phyloP scores from a whole-genome alignment of 1,284 basidiomycete species.

The Microbotryum lychnidis-dioicae region DNA sequence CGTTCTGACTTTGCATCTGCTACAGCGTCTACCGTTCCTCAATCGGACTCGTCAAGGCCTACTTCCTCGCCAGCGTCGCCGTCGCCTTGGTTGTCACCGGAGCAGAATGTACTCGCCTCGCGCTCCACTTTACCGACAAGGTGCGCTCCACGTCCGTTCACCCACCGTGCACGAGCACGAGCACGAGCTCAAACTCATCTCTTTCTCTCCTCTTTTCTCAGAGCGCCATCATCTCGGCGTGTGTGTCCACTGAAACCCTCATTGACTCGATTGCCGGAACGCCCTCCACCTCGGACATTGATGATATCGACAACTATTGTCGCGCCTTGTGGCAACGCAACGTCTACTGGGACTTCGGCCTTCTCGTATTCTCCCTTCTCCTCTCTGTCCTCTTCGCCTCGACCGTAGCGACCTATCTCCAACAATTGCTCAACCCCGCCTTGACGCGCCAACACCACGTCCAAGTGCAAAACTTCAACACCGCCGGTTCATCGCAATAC shows the following conservation, averaged over 20 bases:
- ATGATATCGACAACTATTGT: conserved; percentile 8
- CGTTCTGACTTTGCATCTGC: too few species aligned
- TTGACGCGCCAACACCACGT: not conserved
- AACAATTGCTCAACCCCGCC: conserved; percentile 21
- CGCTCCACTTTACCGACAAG: conserved; percentile 22
- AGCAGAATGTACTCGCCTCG: conserved; percentile 12
- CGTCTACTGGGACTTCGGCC: conserved; percentile 23
- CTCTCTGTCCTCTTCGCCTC: conserved; percentile 27
- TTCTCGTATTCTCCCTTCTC: conserved; percentile 19
- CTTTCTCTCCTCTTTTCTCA: not conserved
- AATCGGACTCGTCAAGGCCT: conserved; percentile 17
- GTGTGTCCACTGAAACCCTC: not conserved
- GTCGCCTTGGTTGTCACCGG: conserved; percentile 17
- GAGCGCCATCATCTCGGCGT: not conserved
- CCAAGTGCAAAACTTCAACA: not conserved
- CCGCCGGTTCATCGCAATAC: not conserved
- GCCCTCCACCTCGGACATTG: not conserved
- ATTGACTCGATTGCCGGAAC: not conserved
- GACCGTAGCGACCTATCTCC: conserved; percentile 19
- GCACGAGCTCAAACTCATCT: too few species aligned
- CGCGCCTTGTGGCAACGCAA: conserved; percentile 9
- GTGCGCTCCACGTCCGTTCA: not conserved
- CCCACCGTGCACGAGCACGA: too few species aligned
- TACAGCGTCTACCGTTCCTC: not conserved
- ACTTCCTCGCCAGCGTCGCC: conserved; percentile 14